Evolutionary conservation across 345 rosid species (phyloP).

Genomic region (Salix suchowensis): DNA sequence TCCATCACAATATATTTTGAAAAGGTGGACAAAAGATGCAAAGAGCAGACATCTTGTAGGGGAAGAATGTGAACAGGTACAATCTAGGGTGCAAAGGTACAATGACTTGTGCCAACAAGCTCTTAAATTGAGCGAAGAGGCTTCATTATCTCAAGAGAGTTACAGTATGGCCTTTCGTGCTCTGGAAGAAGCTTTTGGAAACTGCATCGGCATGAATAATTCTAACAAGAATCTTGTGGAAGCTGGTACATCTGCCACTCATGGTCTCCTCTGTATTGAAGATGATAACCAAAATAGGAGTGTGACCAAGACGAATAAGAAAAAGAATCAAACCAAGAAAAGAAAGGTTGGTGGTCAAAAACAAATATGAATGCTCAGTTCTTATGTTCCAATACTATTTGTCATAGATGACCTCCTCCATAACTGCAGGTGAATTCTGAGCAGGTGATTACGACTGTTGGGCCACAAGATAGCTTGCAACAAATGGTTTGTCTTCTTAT

Average conservation of each 20-base stretch:
- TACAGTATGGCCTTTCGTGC: conserved; percentile 53
- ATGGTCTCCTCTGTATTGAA: conserved; percentile 51
- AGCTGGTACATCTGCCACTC: conserved; percentile 41
- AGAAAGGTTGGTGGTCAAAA: conserved; percentile 44
- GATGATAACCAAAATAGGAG: conserved; percentile 49
- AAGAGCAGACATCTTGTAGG: conserved; percentile 39
- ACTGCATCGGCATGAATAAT: conserved; percentile 48
- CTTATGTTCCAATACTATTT: not conserved
- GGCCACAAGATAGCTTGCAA: conserved; percentile 55
- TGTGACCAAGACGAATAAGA: conserved; percentile 47
- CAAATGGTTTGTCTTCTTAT: conserved; percentile 49
- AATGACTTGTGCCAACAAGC: conserved; percentile 50
- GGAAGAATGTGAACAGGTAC: conserved; percentile 49
- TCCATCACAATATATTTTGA: conserved; percentile 56
- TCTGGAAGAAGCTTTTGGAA: conserved; percentile 53
- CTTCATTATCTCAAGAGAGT: conserved; percentile 56
- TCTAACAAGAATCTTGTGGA: conserved; percentile 50
- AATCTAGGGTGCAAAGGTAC: conserved; percentile 51
- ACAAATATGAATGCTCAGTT: not conserved
- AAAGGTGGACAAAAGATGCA: conserved; percentile 73
- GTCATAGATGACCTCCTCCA: not conserved
- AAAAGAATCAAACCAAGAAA: conserved; percentile 60
- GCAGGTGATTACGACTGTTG: conserved; percentile 46
- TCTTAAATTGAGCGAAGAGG: conserved; percentile 55
- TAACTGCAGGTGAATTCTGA: conserved; percentile 52